Percentiles rank a stretch among this genome's conserved stretches.
Evolutionary conservation across 2,329 filamentous ascomycete genomes (phyloP).

Genomic region (Aspergillus novoparasiticus): DNA sequence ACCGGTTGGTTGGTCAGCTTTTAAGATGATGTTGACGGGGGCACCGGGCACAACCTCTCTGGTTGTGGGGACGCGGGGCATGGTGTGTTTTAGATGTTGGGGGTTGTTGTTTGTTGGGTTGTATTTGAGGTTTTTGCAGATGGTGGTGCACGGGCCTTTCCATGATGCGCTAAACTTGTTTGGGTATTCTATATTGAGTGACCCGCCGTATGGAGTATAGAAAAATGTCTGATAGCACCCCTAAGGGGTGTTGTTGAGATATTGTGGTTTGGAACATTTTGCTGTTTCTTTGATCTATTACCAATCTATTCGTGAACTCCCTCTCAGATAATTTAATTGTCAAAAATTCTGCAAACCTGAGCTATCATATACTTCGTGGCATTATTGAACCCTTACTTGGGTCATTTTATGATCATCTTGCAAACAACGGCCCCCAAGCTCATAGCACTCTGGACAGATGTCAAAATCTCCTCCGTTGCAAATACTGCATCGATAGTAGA

Average conservation of each 20-base stretch:
- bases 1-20: slow-evolving; percentile 74
- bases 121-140: background rate
- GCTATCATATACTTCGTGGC: background rate
- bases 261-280: background rate
- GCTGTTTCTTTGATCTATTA: background rate
- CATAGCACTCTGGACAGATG: too few species aligned
- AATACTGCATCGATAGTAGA: too few species aligned
- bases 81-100: background rate
- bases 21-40: slow-evolving; percentile 71
- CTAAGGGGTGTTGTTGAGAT: background rate
- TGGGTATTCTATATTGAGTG: background rate
- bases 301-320: too few species aligned
- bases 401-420: too few species aligned
- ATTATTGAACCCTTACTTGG: background rate
- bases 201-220: too few species aligned
- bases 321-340: too few species aligned
- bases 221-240: background rate
- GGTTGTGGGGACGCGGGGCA: slow-evolving; percentile 15
- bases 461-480: too few species aligned
- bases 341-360: background rate
- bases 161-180: background rate
- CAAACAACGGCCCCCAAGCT: too few species aligned
- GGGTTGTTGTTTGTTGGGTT: background rate
- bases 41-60: slow-evolving; percentile 54
- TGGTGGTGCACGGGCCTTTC: background rate